Evolutionary conservation across 805 yeast species (phyloP), one percentile per base, ranked within the genome.

Genomic region (Schizosaccharomyces pombe): DNA sequence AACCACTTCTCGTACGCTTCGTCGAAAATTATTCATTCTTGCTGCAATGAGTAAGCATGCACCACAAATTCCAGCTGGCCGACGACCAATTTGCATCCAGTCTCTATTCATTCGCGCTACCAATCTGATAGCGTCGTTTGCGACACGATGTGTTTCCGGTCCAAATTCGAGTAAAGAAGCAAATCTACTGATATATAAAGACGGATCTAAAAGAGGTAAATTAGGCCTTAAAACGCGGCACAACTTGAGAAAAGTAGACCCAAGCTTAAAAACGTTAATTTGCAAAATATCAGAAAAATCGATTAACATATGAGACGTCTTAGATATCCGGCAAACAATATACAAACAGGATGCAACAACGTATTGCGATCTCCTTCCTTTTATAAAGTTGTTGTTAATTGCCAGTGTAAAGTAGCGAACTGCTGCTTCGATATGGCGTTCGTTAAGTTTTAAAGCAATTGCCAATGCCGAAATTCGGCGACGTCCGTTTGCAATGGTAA

Each of bases 11-110:
- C 87, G 76, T 65, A 89, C 95, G 2, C 94, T 80, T 62, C 97
- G 74, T 63, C 95, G 75, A 64, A 83, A 80, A 63, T 87, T 87
- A 67, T 91, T 91, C 97, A 91, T 93, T 67, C 98, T 75, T 1
- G 96, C 91, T 0, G 99, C 98, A 53, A 91, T 68, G 49, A 93
- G 65, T 1, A 91, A 72, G 67, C 96, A 86, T 0, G 98, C 98
- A 24, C 97, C 99, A 0, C 98, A 98, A 55, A 91, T 78, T 62
- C 99, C 98, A 0, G 98, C 97, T 0, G 99, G 98, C 58, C 97
- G 74, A 63, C 99, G 75, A 28, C 99, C 99, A 67, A 85, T 94
- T 64, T 80, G 84, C 60, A 91, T 82, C 96, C 97, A 91, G 63
- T 91, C 97, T 47, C 78, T 76, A 12, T 87, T 74, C 99, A 91